These are phyloP conservation scores for Tetrahymena elliotti DNA, from an alignment of 73 alveolate genomes.

Conservation along the genomic window DNA sequence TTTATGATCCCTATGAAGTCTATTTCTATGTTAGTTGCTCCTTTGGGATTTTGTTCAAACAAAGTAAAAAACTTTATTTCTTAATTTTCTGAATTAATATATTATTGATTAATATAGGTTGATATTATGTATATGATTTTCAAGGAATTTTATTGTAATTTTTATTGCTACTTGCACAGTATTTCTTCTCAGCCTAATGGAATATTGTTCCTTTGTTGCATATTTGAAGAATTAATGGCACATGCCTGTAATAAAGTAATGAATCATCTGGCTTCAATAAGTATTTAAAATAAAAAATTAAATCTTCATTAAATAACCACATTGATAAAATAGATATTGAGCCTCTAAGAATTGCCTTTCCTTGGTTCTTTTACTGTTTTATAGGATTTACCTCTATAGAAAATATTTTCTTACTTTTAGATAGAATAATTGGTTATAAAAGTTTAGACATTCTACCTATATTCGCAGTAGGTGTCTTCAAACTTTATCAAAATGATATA, in stretches of 20 bases:
- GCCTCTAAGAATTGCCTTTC: not conserved
- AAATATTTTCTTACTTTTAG: not conserved
- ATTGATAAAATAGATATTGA: not conserved
- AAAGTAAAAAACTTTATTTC: not conserved
- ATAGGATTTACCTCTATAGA: not conserved
- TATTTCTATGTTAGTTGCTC: not conserved
- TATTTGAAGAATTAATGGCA: not conserved
- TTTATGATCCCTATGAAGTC: not conserved
- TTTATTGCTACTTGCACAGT: not conserved
- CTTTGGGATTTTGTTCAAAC: not conserved
- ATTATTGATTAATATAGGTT: not conserved
- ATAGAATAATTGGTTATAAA: not conserved
- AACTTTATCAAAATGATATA: not conserved
- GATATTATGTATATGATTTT: not conserved
- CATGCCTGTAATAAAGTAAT: not conserved
- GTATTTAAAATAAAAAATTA: not conserved
- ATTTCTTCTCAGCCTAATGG: not conserved
- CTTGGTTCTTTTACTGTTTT: not conserved
- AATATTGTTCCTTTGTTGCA: not conserved
- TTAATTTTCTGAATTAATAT: not conserved
- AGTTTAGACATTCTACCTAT: not conserved
- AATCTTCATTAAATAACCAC: no score
- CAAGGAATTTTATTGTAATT: not conserved
- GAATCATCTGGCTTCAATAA: not conserved
- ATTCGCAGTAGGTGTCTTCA: not conserved